Evolutionary conservation across 2,329 filamentous ascomycete species (phyloP), one percentile per base, ranked within the genome.

Genomic region (Penicillium sp.): DNA sequence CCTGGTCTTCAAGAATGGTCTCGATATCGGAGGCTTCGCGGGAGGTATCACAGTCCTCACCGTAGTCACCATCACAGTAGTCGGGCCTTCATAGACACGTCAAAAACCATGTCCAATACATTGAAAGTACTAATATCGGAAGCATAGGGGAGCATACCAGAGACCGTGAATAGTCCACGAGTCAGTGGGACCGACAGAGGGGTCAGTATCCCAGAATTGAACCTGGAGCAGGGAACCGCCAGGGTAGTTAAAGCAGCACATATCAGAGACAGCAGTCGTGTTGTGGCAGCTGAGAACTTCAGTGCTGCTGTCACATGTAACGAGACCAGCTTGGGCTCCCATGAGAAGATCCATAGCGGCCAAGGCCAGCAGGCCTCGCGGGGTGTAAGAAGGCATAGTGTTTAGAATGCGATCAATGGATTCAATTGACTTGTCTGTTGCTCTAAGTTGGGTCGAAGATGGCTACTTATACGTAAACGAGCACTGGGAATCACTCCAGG

Each of bases 91-190:
- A 19, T 7, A 5, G 11, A 5, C n/a, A 3, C 14, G 19, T 41
- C 5, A 41, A 11, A 9, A 39, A 39, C 8, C 6, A 4, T n/a
- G 6, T 33, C 13, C 1, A 26, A 26, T 26, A 26, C 7, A 6
- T 7, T 26, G 24, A 26, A 7, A 26, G 24, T 26, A 26, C 24
- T 26, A 7, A 26, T 5, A 33, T 16, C 13, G 14, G 13, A 16
- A 33, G 11, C 5, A 9, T 35, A 9, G 31, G 10, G 16, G 5
- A 10, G 5, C 33, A n/a, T 50, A 50, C 48, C 48, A 50, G 33
- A 50, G 48, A 50, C 48, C 48, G 48, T 50, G 48, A 33, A 50
- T 50, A 10, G 48, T 50, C 48, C 48, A 50, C 33, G 48, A 50
- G 22, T 50, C 48, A n/a, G 48, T 13, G 6, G 48, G 48, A 19